Evolutionary conservation across 139 green algal genomes (phyloP).

Genomic region (Marvania coccoides): DNA sequence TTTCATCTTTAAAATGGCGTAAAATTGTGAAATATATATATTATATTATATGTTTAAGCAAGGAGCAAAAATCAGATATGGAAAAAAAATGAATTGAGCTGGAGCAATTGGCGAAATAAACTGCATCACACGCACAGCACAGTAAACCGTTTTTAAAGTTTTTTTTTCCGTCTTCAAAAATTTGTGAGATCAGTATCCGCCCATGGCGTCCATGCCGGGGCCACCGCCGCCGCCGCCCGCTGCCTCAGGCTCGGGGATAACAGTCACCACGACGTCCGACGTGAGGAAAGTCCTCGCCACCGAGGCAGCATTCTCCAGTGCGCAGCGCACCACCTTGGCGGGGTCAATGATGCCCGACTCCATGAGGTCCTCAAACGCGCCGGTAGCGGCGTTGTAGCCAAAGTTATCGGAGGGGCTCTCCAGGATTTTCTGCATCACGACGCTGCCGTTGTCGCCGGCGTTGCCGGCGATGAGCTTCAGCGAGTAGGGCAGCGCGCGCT

Average conservation of each 20-base stretch:
- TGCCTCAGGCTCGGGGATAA: conserved; percentile 71
- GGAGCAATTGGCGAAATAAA: not conserved
- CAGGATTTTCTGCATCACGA: conserved; percentile 91
- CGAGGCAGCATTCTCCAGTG: conserved; percentile 90
- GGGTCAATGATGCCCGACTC: conserved; percentile 96
- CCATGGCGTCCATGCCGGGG: conserved; percentile 43
- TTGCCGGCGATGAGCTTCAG: conserved; percentile 96
- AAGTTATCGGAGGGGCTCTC: conserved; percentile 94
- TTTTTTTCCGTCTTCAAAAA: not conserved
- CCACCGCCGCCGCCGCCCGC: conserved; percentile 17
- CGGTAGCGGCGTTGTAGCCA: conserved; percentile 94
- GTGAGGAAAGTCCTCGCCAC: conserved; percentile 98
- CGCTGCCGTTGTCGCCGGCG: conserved; percentile 90
- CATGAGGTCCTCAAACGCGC: conserved; percentile 92
- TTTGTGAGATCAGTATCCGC: conserved; percentile 39
- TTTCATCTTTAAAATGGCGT: too few relatives aligned
- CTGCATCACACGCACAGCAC: not conserved
- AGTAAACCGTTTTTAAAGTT: too few relatives aligned
- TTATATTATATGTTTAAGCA: too few relatives aligned
- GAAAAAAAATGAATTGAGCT: not conserved
- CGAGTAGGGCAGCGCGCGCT: conserved; percentile 81
- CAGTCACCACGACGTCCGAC: conserved; percentile 83
- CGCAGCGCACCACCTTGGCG: conserved; percentile 94
- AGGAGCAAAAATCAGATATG: conserved; percentile 1
- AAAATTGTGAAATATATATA: too few relatives aligned